These are phyloP conservation scores for Globisporangium apiculatum DNA, from an alignment of 352 stramenopile species.

Conservation along the genomic window DNA sequence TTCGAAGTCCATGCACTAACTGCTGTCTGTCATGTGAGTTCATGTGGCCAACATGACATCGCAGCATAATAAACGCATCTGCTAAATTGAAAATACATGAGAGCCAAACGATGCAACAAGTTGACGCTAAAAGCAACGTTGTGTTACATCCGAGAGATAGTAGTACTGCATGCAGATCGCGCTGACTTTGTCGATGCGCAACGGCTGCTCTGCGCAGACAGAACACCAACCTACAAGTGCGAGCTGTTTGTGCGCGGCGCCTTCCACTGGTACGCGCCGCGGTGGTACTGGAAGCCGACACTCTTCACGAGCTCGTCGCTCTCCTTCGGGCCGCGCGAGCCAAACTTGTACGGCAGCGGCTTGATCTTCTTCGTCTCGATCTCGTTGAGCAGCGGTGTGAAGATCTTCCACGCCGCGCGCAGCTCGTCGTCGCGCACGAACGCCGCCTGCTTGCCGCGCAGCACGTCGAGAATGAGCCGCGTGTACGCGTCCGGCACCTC, in stretches of 20 bases:
- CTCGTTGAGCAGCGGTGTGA: slow-evolving; percentile 95
- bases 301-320: slow-evolving; percentile 74
- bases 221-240: slow-evolving; percentile 26
- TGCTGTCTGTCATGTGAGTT: too few relatives aligned
- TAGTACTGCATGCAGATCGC: too few relatives aligned
- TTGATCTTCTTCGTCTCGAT: slow-evolving; percentile 91
- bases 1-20: too few relatives aligned
- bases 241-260: slow-evolving; percentile 34
- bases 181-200: too few relatives aligned
- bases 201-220: too few relatives aligned
- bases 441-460: slow-evolving; percentile 92
- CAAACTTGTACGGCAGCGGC: slow-evolving; percentile 91
- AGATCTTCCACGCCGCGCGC: slow-evolving; percentile 95
- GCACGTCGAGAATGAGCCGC: slow-evolving; percentile 95
- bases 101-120: too few relatives aligned
- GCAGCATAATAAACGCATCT: too few relatives aligned
- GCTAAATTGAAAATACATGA: too few relatives aligned
- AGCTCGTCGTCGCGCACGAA: slow-evolving; percentile 98
- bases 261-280: slow-evolving; percentile 70
- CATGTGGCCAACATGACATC: too few relatives aligned
- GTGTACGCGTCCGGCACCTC: slow-evolving; percentile 97
- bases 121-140: too few relatives aligned
- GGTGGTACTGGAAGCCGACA: slow-evolving; percentile 75
- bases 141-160: too few relatives aligned
- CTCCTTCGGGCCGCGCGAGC: slow-evolving; percentile 89